Evolutionary conservation across 2,329 filamentous ascomycete genomes (phyloP), one percentile per base, ranked within the genome.

Genomic region (Biscogniauxia sp.): DNA sequence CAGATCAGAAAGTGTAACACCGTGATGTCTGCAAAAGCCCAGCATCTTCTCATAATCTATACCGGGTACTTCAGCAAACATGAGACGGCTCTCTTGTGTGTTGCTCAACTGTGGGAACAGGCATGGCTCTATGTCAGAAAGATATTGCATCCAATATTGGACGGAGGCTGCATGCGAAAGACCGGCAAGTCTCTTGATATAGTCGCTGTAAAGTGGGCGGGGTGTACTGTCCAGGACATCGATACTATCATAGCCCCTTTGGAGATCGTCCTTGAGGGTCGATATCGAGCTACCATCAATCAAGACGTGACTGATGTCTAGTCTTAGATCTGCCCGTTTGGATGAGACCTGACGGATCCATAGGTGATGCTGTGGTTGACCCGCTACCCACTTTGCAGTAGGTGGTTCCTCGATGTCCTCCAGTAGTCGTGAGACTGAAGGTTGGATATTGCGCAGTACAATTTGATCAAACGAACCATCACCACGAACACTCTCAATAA

Each of bases 251-350:
- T 45, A 45, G 15, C 37, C 37, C 15, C 37, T 45, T 45, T 45
- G 37, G 15, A 45, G 37, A n/a, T 45, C 37, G 15, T 45, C 6
- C 15, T 45, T 45, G 37, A 45, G 37, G n/a, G 37, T 45, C 37
- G 55, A 41, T 26, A 56, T 50, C 17, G 55, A 56, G 23, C 26
- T 28, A 11, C 37, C 55, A 51, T 56, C 55, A 41, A 56, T 56
- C 17, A 56, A 49, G 50, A 45, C 55, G 49, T 56, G 55, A 15
- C 20, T 56, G 20, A 56, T 56, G 32, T 56, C 55, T 25, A 56
- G 55, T 8, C 55, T 20, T 20, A 56, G 20, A 25, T 56, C 55
- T 23, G 20, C 23, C 4, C 17, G 15, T 51, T 11, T 28, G 25
- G 15, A 20, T 23, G 23, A 20, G 19, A 51, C 19, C 19, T 51